A percentile compares a stretch with the other conserved stretches of the same genome.
These are phyloP conservation scores for Leccinellum albellum DNA, from an alignment of 768 basidiomycete species.

Conservation along the genomic window DNA sequence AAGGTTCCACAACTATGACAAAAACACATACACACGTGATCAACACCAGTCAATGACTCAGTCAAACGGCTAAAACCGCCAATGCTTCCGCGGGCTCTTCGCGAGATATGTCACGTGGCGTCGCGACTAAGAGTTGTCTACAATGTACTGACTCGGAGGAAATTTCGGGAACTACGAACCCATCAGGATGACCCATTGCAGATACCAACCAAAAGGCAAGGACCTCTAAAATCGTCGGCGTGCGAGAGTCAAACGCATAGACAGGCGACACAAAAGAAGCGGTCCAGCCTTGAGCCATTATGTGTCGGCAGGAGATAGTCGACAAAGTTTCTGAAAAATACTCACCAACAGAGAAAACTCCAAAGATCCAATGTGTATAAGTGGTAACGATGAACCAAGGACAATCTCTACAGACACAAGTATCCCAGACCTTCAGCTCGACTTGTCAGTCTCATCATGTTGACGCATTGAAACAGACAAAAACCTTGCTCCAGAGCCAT, in stretches of 20 bases:
- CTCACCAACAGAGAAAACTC: slow-evolving; percentile 38
- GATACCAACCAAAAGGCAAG: slow-evolving; percentile 56
- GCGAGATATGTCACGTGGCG: slow-evolving; percentile 23
- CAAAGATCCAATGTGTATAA: slow-evolving; percentile 43
- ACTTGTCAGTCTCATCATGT: slow-evolving; percentile 4
- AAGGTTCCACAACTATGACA: not conserved
- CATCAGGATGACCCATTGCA: slow-evolving; percentile 40
- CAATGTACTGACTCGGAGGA: slow-evolving; percentile 16
- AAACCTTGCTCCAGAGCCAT: slow-evolving; percentile 55
- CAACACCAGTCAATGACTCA: not conserved
- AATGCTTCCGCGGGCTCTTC: slow-evolving; percentile 19
- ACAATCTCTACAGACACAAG: slow-evolving; percentile 33
- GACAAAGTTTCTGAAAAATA: not conserved
- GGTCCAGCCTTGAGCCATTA: slow-evolving; percentile 46
- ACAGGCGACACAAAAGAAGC: slow-evolving; percentile 48
- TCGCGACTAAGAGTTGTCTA: slow-evolving; percentile 26
- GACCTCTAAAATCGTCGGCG: slow-evolving; percentile 49
- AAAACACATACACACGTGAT: not conserved
- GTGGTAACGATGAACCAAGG: slow-evolving; percentile 42
- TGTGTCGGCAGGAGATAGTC: not conserved
- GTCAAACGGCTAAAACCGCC: slow-evolving; percentile 15
- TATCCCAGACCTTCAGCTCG: slow-evolving; percentile 38
- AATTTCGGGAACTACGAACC: slow-evolving; percentile 28
- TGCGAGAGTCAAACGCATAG: slow-evolving; percentile 36
- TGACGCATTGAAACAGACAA: not conserved